These are phyloP conservation scores for Puccinia horiana DNA, from an alignment of 1,284 basidiomycete species.

Conservation along the genomic window DNA sequence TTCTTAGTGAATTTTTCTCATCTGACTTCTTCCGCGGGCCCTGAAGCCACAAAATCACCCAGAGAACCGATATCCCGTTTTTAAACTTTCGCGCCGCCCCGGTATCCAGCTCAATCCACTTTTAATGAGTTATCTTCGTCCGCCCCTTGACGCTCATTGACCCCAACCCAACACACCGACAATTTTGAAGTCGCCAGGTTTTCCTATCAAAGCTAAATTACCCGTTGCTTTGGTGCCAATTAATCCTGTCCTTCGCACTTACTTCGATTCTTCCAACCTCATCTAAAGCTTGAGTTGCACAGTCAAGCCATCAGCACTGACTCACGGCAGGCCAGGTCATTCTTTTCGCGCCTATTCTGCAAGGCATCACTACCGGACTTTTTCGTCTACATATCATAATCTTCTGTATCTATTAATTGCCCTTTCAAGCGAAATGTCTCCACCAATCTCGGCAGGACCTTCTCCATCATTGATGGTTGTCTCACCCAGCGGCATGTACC, in stretches of 20 bases:
- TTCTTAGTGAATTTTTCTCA: constrained; percentile 25
- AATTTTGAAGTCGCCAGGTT: background rate
- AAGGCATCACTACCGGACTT: background rate
- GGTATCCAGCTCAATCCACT: background rate
- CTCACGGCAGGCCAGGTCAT: constrained; percentile 4
- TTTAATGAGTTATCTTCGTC: background rate
- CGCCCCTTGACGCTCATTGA: background rate
- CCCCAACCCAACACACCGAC: background rate
- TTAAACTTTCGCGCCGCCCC: background rate
- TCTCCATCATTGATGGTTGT: background rate
- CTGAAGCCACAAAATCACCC: constrained; percentile 16
- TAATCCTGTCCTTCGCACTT: background rate
- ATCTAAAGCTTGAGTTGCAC: constrained; percentile 5
- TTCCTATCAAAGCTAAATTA: background rate
- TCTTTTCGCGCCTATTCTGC: background rate
- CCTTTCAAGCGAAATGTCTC: background rate
- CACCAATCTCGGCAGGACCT: background rate
- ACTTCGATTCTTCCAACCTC: background rate
- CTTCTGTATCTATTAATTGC: background rate
- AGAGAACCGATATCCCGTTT: background rate
- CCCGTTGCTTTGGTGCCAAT: background rate
- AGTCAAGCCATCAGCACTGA: constrained; percentile 14
- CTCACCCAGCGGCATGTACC: background rate
- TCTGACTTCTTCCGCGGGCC: background rate
- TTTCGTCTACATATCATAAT: background rate